A percentile compares a stretch with the other conserved stretches of the same genome.
These are phyloP conservation scores for Avena sativa DNA, from an alignment of 176 grass and related monocot species.

Conservation along the genomic window DNA sequence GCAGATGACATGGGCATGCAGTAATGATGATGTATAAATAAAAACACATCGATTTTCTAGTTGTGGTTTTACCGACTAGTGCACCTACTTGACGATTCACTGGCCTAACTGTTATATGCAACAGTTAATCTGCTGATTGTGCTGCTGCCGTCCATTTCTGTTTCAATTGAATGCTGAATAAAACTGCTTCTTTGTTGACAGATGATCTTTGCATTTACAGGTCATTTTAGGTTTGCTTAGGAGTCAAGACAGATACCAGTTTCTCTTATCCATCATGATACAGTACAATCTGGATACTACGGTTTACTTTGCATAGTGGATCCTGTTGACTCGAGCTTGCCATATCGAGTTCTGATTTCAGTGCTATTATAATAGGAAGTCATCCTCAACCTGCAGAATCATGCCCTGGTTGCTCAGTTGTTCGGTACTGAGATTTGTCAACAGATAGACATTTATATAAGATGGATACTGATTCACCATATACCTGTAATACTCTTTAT, in stretches of 20 bases:
- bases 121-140: constrained; percentile 7
- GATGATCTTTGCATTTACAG: constrained; percentile 40
- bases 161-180: constrained; percentile 19
- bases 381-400: constrained; percentile 33
- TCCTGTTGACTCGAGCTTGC: neutral
- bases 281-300: neutral
- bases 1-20: too few relatives aligned
- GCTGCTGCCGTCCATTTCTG: neutral
- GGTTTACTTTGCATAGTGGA: constrained; percentile 8
- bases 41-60: too few relatives aligned
- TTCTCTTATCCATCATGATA: constrained; percentile 40
- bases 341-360: constrained; percentile 15
- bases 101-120: neutral
- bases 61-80: neutral
- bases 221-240: constrained; percentile 30
- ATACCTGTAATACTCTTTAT: constrained; percentile 19
- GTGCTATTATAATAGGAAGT: constrained; percentile 16
- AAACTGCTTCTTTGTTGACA: neutral
- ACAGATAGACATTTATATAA: constrained; percentile 14
- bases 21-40: too few relatives aligned
- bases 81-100: constrained; percentile 11
- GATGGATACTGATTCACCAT: neutral
- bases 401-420: constrained; percentile 24
- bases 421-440: constrained; percentile 34
- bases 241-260: neutral